Base-by-base conservation (phyloP, 495 filamentous ascomycete genomes). In the Stereocaulon alpinum region DNA sequence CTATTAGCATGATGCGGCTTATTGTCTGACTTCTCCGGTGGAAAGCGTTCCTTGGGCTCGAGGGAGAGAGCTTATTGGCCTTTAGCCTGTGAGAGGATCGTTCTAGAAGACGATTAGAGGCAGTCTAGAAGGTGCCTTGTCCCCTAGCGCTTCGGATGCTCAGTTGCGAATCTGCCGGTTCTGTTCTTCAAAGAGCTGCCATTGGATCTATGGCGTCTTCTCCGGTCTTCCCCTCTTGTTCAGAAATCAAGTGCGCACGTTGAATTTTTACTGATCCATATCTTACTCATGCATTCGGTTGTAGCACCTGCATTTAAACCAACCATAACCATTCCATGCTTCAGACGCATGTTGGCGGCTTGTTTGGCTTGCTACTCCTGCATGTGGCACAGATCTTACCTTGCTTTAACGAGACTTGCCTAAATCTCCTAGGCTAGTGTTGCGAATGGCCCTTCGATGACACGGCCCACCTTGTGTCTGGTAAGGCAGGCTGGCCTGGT, bases 401-500 rank as follows among this genome's bases (percentile, higher is more conserved):
- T 52, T 52, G n/a, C 34, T 2, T 9, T 37, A 7, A 7, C 4
- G 4, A 37, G 34, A 37, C 7, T 24, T 37, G 7, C 7, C 7
- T 37, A 10, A 10, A 12, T 37, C 7, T 37, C 24, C 7, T 37
- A 6, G 17, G 34, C 49, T 52, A 37, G 49, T 52, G 11, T 32
- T 52, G 30, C 49, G 18, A 52, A 52, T 32, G 12, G 0, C 12
- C 34, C 34, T 34, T 52, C 49, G 17, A 52, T 29, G 34, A 52
- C 34, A 32, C 49, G 49, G 49, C 49, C 34, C 49, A 52, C 29
- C 49, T 52, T 52, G 49, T 32, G 20, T 29, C 29, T 52, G 32
- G 49, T 32, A 52, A 52, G 49, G 49, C 5, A 49, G 34, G n/a
- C 12, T 29, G 17, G 12, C 34, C 7, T 37, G 34, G 34, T 12